A percentile compares a stretch with the other conserved stretches of the same genome.
These are phyloP conservation scores for Colletotrichum somersetense DNA, from an alignment of 2,329 filamentous ascomycete genomes.

Conservation along the genomic window DNA sequence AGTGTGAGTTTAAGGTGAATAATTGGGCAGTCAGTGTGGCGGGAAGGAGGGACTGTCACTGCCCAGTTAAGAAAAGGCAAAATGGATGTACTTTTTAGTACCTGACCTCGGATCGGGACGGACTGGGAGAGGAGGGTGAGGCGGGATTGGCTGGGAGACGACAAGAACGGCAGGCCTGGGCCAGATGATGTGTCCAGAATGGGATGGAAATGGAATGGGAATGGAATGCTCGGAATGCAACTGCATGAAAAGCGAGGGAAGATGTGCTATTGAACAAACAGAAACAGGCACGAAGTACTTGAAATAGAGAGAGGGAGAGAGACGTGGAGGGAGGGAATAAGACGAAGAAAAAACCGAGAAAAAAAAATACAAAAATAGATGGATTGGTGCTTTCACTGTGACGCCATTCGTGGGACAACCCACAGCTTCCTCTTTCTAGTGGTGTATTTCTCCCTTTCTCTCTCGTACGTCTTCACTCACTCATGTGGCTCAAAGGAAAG, in stretches of 20 bases:
- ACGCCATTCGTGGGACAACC: slow-evolving; percentile 17
- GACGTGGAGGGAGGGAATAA: neutral
- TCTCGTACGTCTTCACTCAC: neutral
- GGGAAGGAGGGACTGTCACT: slow-evolving; percentile 22
- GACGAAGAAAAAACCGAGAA: neutral
- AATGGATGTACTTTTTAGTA: neutral
- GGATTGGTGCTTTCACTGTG: slow-evolving; percentile 4
- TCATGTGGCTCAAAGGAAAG: neutral
- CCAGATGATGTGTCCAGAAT: neutral
- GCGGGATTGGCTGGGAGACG: slow-evolving; percentile 1
- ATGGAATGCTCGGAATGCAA: slow-evolving; percentile 1
- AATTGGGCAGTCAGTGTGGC: slow-evolving; percentile 1
- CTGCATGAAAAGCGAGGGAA: slow-evolving; percentile 10
- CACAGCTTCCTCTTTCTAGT: neutral
- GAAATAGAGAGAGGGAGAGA: neutral
- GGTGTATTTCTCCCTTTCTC: neutral
- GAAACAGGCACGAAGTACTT: neutral
- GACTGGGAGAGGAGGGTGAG: neutral
- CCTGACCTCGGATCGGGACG: neutral
- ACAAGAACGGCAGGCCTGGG: neutral
- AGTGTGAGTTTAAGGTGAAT: neutral
- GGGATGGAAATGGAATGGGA: neutral
- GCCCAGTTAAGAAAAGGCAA: neutral
- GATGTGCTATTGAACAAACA: neutral
- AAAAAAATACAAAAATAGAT: neutral